Conservation (phyloP, 1,139 yeast species). For the Barnettozyma hawaiiensis region DNA sequence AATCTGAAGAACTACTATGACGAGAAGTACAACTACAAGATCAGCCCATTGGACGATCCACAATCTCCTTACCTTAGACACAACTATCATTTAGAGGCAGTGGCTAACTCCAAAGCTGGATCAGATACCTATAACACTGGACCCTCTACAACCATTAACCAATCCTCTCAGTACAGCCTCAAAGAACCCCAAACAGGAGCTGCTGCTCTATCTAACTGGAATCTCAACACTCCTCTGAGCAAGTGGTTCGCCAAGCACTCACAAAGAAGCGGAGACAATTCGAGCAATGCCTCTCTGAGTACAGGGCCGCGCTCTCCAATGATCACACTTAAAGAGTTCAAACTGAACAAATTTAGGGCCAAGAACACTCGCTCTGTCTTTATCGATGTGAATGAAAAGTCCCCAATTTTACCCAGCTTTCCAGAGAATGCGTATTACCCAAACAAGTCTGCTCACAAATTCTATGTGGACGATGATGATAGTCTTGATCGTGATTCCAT, state of each 20-base stretch:
- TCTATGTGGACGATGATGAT: constrained; percentile 3
- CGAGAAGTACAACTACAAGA: constrained; percentile 22
- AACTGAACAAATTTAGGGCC: constrained; percentile 11
- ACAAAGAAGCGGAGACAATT: constrained; percentile 6
- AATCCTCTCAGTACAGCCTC: constrained; percentile 20
- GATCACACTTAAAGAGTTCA: constrained; percentile 22
- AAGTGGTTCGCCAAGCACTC: constrained; percentile 23
- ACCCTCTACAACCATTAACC: constrained; percentile 3
- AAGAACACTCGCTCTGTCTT: constrained; percentile 8
- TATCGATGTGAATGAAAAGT: constrained; percentile 17
- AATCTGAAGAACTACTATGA: constrained; percentile 17
- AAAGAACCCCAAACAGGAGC: constrained; percentile 16
- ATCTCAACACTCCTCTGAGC: constrained; percentile 23
- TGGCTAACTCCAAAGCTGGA: not conserved
- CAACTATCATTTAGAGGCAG: constrained; percentile 12
- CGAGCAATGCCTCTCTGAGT: constrained; percentile 19
- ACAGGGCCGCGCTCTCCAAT: constrained; percentile 21
- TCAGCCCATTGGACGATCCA: constrained; percentile 9
- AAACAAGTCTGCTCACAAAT: constrained; percentile 6
- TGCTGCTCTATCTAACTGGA: constrained; percentile 18
- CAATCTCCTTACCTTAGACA: constrained; percentile 14
- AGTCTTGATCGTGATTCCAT: constrained; percentile 6
- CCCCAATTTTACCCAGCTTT: constrained; percentile 22
- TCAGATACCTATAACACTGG: not conserved
- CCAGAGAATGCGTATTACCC: constrained; percentile 21